Evolutionary conservation across 805 yeast species (phyloP).

Genomic region (Candida cerambycidarum): DNA sequence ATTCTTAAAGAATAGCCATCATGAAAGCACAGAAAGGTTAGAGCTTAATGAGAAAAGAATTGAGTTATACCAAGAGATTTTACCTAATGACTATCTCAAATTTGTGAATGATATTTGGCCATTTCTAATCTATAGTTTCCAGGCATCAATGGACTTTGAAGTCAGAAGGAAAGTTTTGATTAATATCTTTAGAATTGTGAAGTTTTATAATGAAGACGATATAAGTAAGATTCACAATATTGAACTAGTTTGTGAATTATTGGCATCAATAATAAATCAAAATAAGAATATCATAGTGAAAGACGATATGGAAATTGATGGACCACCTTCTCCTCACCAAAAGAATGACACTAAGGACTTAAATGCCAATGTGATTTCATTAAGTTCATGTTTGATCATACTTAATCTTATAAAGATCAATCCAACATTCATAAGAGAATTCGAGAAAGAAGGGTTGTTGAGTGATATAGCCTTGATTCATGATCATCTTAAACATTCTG

Average conservation of each 20-base stretch:
- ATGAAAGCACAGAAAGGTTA: constrained; percentile 22
- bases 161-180: constrained; percentile 58
- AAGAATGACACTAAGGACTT: constrained; percentile 14
- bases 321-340: neutral
- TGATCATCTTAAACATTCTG: constrained; percentile 19
- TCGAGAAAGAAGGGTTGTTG: constrained; percentile 74
- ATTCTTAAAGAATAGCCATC: constrained; percentile 23
- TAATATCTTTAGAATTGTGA: constrained; percentile 51
- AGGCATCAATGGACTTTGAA: constrained; percentile 68
- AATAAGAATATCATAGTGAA: constrained; percentile 29
- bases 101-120: constrained; percentile 52
- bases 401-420: constrained; percentile 12
- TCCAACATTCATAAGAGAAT: constrained; percentile 39
- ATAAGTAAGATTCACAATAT: constrained; percentile 29
- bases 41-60: constrained; percentile 31
- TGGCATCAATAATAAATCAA: constrained; percentile 64
- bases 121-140: constrained; percentile 60
- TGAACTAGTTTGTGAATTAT: constrained; percentile 42
- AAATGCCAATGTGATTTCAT: constrained; percentile 42
- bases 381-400: constrained; percentile 39
- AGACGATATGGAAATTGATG: constrained; percentile 1
- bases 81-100: constrained; percentile 21
- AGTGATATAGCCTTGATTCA: constrained; percentile 45
- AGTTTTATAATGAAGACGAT: constrained; percentile 36
- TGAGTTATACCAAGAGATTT: constrained; percentile 26